phyloP scores from a whole-genome alignment of 768 basidiomycete species.

The Tubosaeta sp. region DNA sequence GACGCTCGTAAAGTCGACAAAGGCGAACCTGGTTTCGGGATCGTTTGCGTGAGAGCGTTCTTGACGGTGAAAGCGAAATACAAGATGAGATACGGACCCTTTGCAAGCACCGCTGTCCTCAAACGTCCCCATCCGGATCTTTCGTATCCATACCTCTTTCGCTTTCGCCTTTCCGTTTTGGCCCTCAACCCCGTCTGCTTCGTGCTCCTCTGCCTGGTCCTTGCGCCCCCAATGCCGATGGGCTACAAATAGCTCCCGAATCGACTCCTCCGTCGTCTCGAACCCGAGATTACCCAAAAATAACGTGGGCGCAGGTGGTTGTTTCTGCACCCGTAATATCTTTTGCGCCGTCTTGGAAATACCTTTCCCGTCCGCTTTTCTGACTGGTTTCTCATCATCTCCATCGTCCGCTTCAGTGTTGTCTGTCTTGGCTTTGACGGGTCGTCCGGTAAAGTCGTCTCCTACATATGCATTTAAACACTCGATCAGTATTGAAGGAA shows the following conservation, averaged over 20 bases:
- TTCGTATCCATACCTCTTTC: conserved; percentile 59
- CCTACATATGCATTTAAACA: conserved; percentile 40
- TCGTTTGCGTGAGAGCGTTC: neutral
- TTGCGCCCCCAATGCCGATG: conserved; percentile 38
- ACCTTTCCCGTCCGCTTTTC: conserved; percentile 24
- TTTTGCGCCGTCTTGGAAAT: conserved; percentile 71
- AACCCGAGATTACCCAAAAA: conserved; percentile 95
- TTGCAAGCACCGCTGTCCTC: conserved; percentile 95
- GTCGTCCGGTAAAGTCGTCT: conserved; percentile 68
- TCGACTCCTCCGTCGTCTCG: conserved; percentile 75
- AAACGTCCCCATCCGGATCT: conserved; percentile 91
- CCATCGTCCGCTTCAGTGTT: conserved; percentile 31
- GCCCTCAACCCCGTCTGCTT: neutral
- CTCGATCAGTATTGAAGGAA: neutral
- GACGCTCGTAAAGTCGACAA: conserved; percentile 81
- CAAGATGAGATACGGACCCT: conserved; percentile 57
- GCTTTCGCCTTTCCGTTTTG: neutral
- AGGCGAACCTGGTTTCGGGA: conserved; percentile 68
- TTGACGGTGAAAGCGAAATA: neutral
- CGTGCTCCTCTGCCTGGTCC: conserved; percentile 28
- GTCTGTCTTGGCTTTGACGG: conserved; percentile 36
- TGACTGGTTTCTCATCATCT: conserved; percentile 16
- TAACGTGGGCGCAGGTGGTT: conserved; percentile 77
- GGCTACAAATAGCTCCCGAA: conserved; percentile 69
- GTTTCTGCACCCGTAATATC: conserved; percentile 74